Conservation (phyloP, 1,284 basidiomycete genomes). For the Schizophyllum commune region DNA sequence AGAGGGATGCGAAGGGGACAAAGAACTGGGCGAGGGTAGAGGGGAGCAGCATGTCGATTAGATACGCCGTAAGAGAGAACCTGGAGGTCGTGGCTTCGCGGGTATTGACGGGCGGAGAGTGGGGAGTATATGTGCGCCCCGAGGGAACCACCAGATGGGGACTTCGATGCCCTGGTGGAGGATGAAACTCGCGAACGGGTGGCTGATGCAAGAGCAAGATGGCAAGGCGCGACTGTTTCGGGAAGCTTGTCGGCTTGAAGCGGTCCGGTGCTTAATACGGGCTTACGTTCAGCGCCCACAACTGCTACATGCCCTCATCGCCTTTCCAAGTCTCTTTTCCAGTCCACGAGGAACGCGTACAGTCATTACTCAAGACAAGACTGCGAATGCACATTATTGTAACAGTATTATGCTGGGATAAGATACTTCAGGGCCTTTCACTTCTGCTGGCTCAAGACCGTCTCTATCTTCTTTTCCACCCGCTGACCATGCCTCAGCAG, state of each 20-base stretch:
- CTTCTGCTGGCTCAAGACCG: neutral
- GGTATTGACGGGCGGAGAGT: too few relatives aligned
- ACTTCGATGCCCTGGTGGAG: too few relatives aligned
- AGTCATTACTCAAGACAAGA: neutral
- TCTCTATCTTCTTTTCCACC: slow-evolving; percentile 32
- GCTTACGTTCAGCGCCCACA: neutral
- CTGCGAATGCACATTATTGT: neutral
- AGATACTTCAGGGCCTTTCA: neutral
- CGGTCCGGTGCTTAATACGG: neutral
- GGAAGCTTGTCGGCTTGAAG: neutral
- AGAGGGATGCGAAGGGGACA: slow-evolving; percentile 6
- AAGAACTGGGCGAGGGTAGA: neutral
- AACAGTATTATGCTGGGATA: neutral
- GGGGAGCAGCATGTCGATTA: neutral
- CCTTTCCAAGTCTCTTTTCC: too few relatives aligned
- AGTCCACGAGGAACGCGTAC: too few relatives aligned
- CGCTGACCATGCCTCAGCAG: slow-evolving; percentile 47
- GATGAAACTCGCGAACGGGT: neutral
- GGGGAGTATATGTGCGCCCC: too few relatives aligned
- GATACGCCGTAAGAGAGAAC: neutral
- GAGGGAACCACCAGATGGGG: too few relatives aligned
- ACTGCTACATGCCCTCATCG: neutral
- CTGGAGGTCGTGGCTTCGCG: too few relatives aligned
- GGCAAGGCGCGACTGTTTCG: neutral
- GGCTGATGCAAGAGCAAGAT: neutral